Base-by-base conservation (phyloP, 306 rosid species). In the Citrullus amarus region DNA sequence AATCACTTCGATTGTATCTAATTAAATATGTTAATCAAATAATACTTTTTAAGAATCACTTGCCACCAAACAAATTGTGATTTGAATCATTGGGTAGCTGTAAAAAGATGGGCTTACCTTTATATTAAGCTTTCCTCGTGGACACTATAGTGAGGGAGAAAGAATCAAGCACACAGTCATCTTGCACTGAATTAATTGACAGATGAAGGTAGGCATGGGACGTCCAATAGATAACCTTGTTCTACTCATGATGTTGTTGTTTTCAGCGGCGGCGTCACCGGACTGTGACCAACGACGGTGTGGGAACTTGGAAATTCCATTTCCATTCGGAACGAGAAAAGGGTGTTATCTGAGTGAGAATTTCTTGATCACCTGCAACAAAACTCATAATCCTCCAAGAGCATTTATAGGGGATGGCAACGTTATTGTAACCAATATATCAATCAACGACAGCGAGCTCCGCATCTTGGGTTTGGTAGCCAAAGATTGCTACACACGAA, bases 241-340 rank as follows among this genome's bases (percentile, higher is more conserved):
- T 16, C 18, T 30, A n/a, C 7, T 44, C 4, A 51, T 11, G 32
- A 34, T 28, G 12, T 6, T 69, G 57, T 44, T 16, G 2, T n/a
- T 58, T 1, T 58, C 61, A 22, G 41, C 30, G 8, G 80, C 67
- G 67, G 54, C 82, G 15, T 36, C 32, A 13, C 80, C 61, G 30
- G 83, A 82, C 32, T 83, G 86, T 80, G 48, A 1, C 1, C 2
- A 43, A 43, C 17, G 10, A 50, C 32, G 28, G 2, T 87, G 90
- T 57, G 93, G 89, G 6, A 25, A 48, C 7, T 13, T 89, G 2
- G 1, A 32, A 18, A 79, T 90, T 67, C 87, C 88, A 22, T 90
- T 83, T 70, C 93, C 91, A 13, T 90, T 87, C 41, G 86, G 93
- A 1, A 61, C 55, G 6, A 41, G 53, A 2, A 0, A 4, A 0